phyloP scores from a whole-genome alignment of 2,329 filamentous ascomycete species.

The Neurospora sp. region DNA sequence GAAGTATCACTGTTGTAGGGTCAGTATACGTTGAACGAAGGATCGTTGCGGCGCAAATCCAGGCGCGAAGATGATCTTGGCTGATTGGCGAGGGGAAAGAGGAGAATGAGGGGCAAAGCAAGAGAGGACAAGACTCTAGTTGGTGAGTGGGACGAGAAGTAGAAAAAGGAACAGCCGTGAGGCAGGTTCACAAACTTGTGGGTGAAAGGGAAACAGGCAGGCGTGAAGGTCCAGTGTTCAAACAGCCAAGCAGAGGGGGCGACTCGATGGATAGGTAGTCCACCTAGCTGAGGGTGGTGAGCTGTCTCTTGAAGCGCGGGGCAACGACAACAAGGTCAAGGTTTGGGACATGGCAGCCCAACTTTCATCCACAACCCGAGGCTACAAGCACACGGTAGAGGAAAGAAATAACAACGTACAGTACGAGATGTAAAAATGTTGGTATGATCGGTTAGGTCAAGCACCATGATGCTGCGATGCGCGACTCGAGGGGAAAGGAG shows the following conservation, averaged over 20 bases:
- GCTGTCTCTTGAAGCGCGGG: not conserved
- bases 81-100: not conserved
- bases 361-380: not conserved
- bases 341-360: not conserved
- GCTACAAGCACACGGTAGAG: not conserved
- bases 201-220: not conserved
- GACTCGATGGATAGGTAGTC: not conserved
- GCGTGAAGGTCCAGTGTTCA: not conserved
- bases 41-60: not conserved
- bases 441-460: constrained; percentile 8
- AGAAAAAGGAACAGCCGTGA: not conserved
- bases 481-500: not conserved
- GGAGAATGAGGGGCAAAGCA: not conserved
- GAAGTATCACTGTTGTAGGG: constrained; percentile 8
- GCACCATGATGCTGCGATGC: constrained; percentile 16
- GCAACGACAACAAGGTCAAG: not conserved
- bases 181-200: not conserved
- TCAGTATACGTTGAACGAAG: not conserved
- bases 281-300: not conserved
- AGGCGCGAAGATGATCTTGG: not conserved
- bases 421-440: constrained; percentile 10
- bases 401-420: constrained; percentile 11
- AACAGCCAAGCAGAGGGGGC: not conserved
- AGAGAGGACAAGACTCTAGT: not conserved
- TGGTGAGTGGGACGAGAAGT: not conserved